Evolutionary conservation across 805 yeast species (phyloP), one percentile per base, ranked within the genome.

Genomic region (Sporopachydermia quercuum): DNA sequence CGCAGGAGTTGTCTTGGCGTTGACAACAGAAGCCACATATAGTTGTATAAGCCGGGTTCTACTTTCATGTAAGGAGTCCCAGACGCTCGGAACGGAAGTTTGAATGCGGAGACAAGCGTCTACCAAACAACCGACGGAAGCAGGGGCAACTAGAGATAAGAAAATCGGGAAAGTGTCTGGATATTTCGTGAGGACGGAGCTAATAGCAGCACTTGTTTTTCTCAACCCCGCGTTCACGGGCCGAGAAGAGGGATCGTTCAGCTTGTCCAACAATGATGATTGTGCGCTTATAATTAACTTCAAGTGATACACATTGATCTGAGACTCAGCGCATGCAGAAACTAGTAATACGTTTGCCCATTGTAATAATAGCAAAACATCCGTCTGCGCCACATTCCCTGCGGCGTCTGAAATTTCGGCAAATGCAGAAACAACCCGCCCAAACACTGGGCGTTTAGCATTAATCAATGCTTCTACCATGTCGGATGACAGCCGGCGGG

Each of bases 121-220:
- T 42, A 36, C 36, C 53, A 23, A 23, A 8, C 13, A n/a, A n/a
- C 30, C 30, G 30, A n/a, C 30, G 8, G n/a, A 23, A 8, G 30
- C 49, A 4, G 53, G 30, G 3, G 66, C 56, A 4, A 63, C 49
- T 37, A 51, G 49, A 15, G 52, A 48, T 34, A 61, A 48, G 5
- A 50, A 57, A 13, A 43, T 47, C 49, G 50, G 15, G 45, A 41
- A 18, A 44, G 41, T 40, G 47, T 52, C 35, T 47, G 38, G 15
- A 40, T 43, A 35, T 3, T 17, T 30, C 11, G 11, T 15, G 1
- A 37, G 38, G 6, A 36, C 16, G 19, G 46, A 49, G 27, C 39
- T 35, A 33, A 46, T 37, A 18, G 56, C 43, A 15, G 50, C 41
- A 40, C 44, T 41, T 27, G 37, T 33, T 50, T 15, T 34, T 19